Base-by-base conservation (phyloP, 2,329 filamentous ascomycete genomes). In the Acephala macrosclerotiorum region DNA sequence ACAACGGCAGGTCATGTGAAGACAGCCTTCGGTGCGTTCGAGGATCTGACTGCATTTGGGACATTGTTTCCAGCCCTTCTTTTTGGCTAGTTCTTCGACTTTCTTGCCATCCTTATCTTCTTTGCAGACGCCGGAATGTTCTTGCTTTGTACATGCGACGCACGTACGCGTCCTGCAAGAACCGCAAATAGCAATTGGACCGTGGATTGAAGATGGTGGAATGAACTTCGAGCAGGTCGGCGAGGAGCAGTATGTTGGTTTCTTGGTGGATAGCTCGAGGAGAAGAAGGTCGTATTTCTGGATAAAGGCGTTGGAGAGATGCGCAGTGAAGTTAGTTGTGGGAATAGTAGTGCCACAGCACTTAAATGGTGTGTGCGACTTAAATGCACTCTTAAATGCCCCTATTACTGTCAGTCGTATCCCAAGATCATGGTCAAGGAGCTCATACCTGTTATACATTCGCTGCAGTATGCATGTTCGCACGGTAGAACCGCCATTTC, bases 1-100 rank as follows among this genome's bases (percentile, higher is more conserved):
- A 68, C 74, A 76, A 22, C 64, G 65, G 66, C 73, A 76, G 12
- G 68, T 75, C 70, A 76, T 76, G 59, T 76, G 74, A 9, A 76
- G 60, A 67, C 74, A 76, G 1, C 74, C 75, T 29, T 70, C 65
- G 6, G 58, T 71, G 60, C 69, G 70, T 59, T 75, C 73, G 33
- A 75, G 63, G 14, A 75, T 70, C 18, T 65, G 58, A 9, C 68
- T 67, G 65, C 74, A 76, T 11, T 65, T 66, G 11, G 70, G 68
- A 64, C 75, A 76, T 36, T 60, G 66, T 67, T 70, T 73, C 73
- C 73, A 76, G 1, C 72, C 69, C 36, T 69, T 66, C 33, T 69
- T 60, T 60, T 70, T 66, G 18, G 70, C 74, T 18, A 76, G 56
- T 8, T 61, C 67, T 42, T 68, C 58, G 14, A 74, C 63, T 22